Conservation (phyloP, 495 filamentous ascomycete species). For the Podospora comata region DNA sequence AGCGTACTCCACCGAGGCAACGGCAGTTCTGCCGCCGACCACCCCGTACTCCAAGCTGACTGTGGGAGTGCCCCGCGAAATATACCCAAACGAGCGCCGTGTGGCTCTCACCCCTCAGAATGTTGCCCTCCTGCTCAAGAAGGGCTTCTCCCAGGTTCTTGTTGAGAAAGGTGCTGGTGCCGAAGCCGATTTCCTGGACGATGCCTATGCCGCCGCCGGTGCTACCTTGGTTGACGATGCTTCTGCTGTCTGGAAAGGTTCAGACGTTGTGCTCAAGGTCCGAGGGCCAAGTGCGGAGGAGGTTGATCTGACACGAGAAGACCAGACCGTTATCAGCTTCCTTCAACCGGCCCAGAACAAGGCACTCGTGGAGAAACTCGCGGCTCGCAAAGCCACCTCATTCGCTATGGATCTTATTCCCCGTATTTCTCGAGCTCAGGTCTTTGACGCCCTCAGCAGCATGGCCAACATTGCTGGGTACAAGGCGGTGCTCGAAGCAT, state of each 20-base stretch:
- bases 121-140: slow-evolving; percentile 71
- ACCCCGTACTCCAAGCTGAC: slow-evolving; percentile 65
- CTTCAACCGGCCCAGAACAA: slow-evolving; percentile 72
- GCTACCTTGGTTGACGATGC: slow-evolving; percentile 62
- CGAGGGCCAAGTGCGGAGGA: slow-evolving; percentile 65
- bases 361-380: slow-evolving; percentile 62
- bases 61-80: slow-evolving; percentile 70
- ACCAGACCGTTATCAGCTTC: slow-evolving; percentile 69
- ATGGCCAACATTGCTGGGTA: slow-evolving; percentile 90
- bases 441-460: slow-evolving; percentile 76
- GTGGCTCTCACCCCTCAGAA: slow-evolving; percentile 80
- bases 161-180: slow-evolving; percentile 73
- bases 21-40: slow-evolving; percentile 44
- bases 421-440: slow-evolving; percentile 75
- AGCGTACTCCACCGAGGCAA: slow-evolving; percentile 36
- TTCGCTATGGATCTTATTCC: slow-evolving; percentile 88
- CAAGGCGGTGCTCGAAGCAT: slow-evolving; percentile 78
- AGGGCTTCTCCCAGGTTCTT: slow-evolving; percentile 69
- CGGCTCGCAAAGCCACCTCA: slow-evolving; percentile 57
- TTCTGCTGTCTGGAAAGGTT: slow-evolving; percentile 59
- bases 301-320: slow-evolving; percentile 56
- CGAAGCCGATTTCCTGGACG: slow-evolving; percentile 66
- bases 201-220: slow-evolving; percentile 67
- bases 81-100: slow-evolving; percentile 66
- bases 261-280: slow-evolving; percentile 77